phyloP scores from a whole-genome alignment of 2,329 filamentous ascomycete genomes.

The Colletotrichum trifolii region DNA sequence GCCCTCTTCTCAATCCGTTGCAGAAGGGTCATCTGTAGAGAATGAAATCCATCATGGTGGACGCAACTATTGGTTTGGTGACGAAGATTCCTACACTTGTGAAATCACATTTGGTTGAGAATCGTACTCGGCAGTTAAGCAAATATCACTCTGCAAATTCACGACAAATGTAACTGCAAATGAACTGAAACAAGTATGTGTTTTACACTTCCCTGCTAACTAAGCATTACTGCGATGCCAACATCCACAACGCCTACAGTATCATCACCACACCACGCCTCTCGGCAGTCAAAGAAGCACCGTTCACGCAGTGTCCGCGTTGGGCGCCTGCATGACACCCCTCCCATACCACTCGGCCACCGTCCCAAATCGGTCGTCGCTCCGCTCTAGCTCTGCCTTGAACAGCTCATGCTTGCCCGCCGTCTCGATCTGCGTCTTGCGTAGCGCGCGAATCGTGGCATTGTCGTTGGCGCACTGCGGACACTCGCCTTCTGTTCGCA shows the following conservation, averaged over 20 bases:
- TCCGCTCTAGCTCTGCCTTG: slow-evolving; percentile 78
- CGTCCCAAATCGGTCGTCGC: slow-evolving; percentile 87
- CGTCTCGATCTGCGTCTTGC: slow-evolving; percentile 86
- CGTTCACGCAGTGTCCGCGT: slow-evolving; percentile 41
- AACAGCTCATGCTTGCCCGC: slow-evolving; percentile 92
- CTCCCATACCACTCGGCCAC: slow-evolving; percentile 95
- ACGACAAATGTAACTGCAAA: too few species aligned
- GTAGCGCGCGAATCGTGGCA: slow-evolving; percentile 87
- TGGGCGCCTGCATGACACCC: slow-evolving; percentile 80
- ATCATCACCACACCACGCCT: not conserved
- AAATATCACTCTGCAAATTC: too few species aligned
- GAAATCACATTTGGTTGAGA: too few species aligned
- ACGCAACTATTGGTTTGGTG: too few species aligned
- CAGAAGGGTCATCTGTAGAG: not conserved
- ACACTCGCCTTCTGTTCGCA: slow-evolving; percentile 76
- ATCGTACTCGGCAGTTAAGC: too few species aligned
- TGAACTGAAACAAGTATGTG: not conserved
- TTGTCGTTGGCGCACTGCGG: slow-evolving; percentile 87
- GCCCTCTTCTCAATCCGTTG: not conserved
- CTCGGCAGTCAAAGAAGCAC: not conserved
- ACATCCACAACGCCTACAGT: not conserved
- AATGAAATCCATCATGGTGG: too few species aligned
- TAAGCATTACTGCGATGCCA: slow-evolving; percentile 9
- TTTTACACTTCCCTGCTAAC: not conserved
- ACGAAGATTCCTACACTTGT: too few species aligned